Conservation (phyloP, 2,329 filamentous ascomycete genomes). For the Cercospora beticola region DNA sequence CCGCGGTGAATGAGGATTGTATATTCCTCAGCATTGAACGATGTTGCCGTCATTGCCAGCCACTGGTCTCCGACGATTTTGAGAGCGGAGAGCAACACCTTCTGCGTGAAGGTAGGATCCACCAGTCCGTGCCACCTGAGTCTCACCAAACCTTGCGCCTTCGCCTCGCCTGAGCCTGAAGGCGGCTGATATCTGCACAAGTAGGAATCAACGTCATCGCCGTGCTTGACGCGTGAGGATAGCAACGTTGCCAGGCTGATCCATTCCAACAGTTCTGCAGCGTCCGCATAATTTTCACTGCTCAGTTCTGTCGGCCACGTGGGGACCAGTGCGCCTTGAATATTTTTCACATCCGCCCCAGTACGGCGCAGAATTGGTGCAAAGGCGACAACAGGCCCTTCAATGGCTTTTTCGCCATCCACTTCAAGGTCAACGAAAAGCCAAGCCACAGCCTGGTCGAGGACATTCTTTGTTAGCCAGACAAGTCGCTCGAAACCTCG, state of each 20-base stretch:
- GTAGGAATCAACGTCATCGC: conserved; percentile 65
- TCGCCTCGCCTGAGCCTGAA: conserved; percentile 6
- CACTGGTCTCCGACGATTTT: conserved; percentile 33
- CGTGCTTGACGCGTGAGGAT: conserved; percentile 60
- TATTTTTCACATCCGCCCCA: conserved; percentile 26
- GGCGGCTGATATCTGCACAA: conserved; percentile 67
- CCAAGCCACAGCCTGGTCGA: conserved; percentile 70
- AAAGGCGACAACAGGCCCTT: conserved; percentile 30
- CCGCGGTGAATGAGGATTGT: conserved; percentile 32
- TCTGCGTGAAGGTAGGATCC: conserved; percentile 37
- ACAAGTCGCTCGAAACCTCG: conserved; percentile 76
- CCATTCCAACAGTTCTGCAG: conserved; percentile 70
- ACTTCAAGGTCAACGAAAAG: conserved; percentile 66
- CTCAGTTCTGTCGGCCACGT: conserved; percentile 36
- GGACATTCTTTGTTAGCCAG: conserved; percentile 75
- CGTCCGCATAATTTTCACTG: conserved; percentile 60
- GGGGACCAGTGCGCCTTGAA: conserved; percentile 36
- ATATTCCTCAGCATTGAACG: conserved; percentile 35
- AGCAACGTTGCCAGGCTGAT: conserved; percentile 64
- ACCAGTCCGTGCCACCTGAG: conserved; percentile 49
- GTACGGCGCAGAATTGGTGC: conserved; percentile 37
- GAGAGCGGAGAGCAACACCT: conserved; percentile 32
- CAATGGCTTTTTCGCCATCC: not conserved
- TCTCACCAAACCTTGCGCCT: conserved; percentile 35
- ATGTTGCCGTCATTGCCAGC: conserved; percentile 34